Evolutionary conservation across 2,329 filamentous ascomycete species (phyloP).

Genomic region (Chaetomiaceae sp.): DNA sequence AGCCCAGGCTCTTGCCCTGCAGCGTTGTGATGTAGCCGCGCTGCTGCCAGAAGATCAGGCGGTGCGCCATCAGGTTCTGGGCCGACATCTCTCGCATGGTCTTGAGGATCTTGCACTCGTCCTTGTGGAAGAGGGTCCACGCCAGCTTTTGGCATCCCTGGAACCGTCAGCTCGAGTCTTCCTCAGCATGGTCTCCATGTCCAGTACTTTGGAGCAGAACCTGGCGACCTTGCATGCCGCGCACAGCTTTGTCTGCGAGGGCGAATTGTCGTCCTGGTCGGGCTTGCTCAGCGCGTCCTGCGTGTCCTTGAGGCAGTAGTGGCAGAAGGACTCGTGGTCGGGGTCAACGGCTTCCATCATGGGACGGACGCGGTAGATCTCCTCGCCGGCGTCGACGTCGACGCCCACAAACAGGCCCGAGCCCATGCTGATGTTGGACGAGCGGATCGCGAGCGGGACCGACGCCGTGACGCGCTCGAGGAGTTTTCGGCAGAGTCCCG

Average conservation of each 20-base stretch:
- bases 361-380: slow-evolving; percentile 28
- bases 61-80: slow-evolving; percentile 24
- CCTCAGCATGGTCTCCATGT: background rate
- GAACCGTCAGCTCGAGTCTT: background rate
- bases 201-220: slow-evolving; percentile 30
- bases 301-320: slow-evolving; percentile 27
- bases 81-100: slow-evolving; percentile 18
- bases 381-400: slow-evolving; percentile 21
- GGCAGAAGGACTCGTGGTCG: slow-evolving; percentile 23
- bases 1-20: slow-evolving; percentile 18
- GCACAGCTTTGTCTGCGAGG: slow-evolving; percentile 18
- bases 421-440: slow-evolving; percentile 24
- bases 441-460: slow-evolving; percentile 17
- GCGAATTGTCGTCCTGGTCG: background rate
- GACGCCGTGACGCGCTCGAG: slow-evolving; percentile 6
- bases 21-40: slow-evolving; percentile 17
- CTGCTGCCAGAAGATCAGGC: slow-evolving; percentile 28
- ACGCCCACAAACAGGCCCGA: slow-evolving; percentile 27
- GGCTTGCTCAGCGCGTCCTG: slow-evolving; percentile 10
- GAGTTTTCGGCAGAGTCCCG: slow-evolving; percentile 14
- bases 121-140: slow-evolving; percentile 30
- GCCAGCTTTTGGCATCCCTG: slow-evolving; percentile 31
- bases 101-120: slow-evolving; percentile 29
- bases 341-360: slow-evolving; percentile 21
- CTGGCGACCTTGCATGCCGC: slow-evolving; percentile 25